Evolutionary conservation across 1,284 basidiomycete genomes (phyloP).

Genomic region (Meira miltonrushii): DNA sequence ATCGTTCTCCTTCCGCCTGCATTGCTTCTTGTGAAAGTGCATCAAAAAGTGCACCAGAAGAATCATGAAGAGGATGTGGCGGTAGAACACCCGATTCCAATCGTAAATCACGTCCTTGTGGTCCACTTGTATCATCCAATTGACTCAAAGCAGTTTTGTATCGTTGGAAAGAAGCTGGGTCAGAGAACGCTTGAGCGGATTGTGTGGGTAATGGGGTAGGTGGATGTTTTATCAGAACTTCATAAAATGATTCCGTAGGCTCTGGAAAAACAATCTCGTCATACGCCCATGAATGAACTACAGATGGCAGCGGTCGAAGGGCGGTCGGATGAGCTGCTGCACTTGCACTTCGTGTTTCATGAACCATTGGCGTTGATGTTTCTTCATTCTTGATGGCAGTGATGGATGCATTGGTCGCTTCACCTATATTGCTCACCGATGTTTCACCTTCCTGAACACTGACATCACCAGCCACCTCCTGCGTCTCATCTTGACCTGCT

Average conservation of each 20-base stretch:
- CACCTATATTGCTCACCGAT: background rate
- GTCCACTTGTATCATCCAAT: slow-evolving; percentile 4
- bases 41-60: slow-evolving; percentile 42
- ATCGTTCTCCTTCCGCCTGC: slow-evolving; percentile 69
- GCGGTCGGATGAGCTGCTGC: background rate
- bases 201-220: slow-evolving; percentile 62
- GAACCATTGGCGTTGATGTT: background rate
- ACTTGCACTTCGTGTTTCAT: background rate
- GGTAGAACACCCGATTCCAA: slow-evolving; percentile 9
- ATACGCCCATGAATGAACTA: slow-evolving; percentile 88
- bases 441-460: no score
- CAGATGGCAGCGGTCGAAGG: slow-evolving; percentile 32
- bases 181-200: slow-evolving; percentile 39
- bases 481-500: background rate
- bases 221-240: slow-evolving; percentile 71
- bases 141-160: slow-evolving; percentile 24
- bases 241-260: slow-evolving; percentile 81
- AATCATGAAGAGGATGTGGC: slow-evolving; percentile 45
- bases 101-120: background rate
- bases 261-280: slow-evolving; percentile 97
- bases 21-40: slow-evolving; percentile 75
- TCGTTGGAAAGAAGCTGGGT: slow-evolving; percentile 29
- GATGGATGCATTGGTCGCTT: background rate
- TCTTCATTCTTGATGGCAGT: background rate
- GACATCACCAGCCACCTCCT: background rate